Evolutionary conservation across 495 filamentous ascomycete genomes (phyloP).

Genomic region (Podospora anserina): DNA sequence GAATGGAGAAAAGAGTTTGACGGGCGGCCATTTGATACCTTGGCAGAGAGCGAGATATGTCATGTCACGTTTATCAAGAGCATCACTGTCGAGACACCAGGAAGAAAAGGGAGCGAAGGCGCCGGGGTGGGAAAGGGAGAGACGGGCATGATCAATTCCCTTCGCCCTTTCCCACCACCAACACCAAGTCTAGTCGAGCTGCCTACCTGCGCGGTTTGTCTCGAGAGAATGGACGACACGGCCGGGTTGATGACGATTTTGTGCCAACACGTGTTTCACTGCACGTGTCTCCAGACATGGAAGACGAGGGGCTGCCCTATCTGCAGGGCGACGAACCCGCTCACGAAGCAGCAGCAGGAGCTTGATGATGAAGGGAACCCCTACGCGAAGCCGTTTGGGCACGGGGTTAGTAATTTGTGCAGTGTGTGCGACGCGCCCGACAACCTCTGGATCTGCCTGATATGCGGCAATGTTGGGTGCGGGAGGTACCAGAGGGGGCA

Average conservation of each 20-base stretch:
- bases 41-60: conserved; percentile 91
- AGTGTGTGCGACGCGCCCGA: conserved; percentile 67
- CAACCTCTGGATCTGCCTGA: conserved; percentile 92
- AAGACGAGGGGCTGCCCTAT: conserved; percentile 90
- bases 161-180: conserved; percentile 86
- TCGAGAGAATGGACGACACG: conserved; percentile 98
- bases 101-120: conserved; percentile 42
- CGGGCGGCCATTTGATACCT: conserved; percentile 83
- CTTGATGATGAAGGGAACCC: conserved; percentile 39
- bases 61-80: conserved; percentile 95
- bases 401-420: conserved; percentile 54
- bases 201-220: conserved; percentile 92
- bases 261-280: conserved; percentile 98
- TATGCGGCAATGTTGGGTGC: conserved; percentile 91
- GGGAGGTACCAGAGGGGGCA: conserved; percentile 92
- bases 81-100: conserved; percentile 60
- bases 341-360: conserved; percentile 23
- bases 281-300: conserved; percentile 95
- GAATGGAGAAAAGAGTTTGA: conserved; percentile 86
- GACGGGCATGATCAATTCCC: conserved; percentile 49
- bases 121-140: conserved; percentile 62
- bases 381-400: conserved; percentile 50
- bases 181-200: conserved; percentile 87
- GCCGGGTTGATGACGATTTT: conserved; percentile 91
- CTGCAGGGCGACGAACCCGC: conserved; percentile 74